Base-by-base conservation (phyloP, 768 basidiomycete species). In the Calocybe gangraenosa region DNA sequence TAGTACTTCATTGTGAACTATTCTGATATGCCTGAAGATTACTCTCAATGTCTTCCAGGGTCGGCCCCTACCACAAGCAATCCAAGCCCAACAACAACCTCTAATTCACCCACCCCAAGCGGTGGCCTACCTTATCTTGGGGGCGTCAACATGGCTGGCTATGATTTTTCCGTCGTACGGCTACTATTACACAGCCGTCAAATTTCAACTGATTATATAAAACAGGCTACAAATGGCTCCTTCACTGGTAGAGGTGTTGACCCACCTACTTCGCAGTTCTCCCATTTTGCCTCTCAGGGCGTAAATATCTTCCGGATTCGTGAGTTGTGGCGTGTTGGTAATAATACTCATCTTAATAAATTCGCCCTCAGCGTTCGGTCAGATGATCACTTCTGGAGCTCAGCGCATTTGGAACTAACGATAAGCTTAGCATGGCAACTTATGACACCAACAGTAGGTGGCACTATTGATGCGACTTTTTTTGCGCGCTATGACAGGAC, bases 111-210 rank as follows among this genome's bases (percentile, higher is more conserved):
- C 2, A 23, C 37, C 15, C 42, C 48, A 9, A 46, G 49, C 15
- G 52, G 53, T 22, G 48, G 48, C 18, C 54, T 69, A 2, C 64
- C 68, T 2, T 70, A 68, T 50, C 53, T 74, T 9, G 72, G 72
- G 6, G 74, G 74, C 49, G 74, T 76, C 3, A 76, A 76, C 56
- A 71, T 69, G 30, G 72, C 73, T 40, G 72, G 74, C 8, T 74
- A 67, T 48, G 73, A 74, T 52, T 74, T 75, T 58, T 64, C 58
- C 19, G 69, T 69, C 10, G 69, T 71, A 51, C 41, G 69, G 52
- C 25, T 5, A 9, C n/a, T 13, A 15, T 9, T 36, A 11, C 17
- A 21, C 17, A 34, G 38, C 22, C 10, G 13, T 17, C 36, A 8
- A 19, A 33, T 43, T 19, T 33, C 34, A 19, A 17, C 25, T 39